phyloP scores from a whole-genome alignment of 139 green algal genomes.

The Eudorina sp. region DNA sequence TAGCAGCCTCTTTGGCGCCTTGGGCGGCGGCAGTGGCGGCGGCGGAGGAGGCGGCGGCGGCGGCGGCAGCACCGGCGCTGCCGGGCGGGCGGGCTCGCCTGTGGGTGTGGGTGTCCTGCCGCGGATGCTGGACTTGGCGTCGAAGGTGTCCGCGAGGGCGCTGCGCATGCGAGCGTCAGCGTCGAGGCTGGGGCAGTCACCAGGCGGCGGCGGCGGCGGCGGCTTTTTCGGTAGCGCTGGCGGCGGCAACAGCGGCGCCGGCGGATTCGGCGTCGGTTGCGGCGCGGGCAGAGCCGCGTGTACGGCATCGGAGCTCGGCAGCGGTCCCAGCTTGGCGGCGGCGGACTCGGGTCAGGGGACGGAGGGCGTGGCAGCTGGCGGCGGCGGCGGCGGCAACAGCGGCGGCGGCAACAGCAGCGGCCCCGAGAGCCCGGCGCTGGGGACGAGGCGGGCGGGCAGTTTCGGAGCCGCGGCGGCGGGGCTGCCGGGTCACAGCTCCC shows the following conservation, averaged over 20 bases:
- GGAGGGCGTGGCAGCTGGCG: background rate
- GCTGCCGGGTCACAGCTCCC: background rate
- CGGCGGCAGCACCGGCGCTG: background rate
- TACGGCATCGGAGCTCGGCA: background rate
- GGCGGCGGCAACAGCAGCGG: constrained; percentile 2
- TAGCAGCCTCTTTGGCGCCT: background rate
- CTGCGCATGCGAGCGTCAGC: background rate
- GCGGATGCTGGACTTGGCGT: constrained; percentile 16
- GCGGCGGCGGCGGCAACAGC: background rate
- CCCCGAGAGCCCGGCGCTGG: background rate
- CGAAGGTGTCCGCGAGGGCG: background rate
- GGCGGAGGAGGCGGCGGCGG: background rate
- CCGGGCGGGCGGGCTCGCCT: background rate
- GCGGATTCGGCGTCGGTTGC: background rate
- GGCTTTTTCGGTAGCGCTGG: background rate
- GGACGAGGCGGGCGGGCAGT: background rate
- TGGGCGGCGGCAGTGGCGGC: background rate
- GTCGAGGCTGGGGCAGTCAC: background rate
- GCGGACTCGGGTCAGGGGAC: background rate
- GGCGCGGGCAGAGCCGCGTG: no score
- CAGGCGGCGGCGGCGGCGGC: background rate
- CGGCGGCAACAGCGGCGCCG: background rate
- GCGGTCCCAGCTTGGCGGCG: background rate
- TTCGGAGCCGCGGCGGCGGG: background rate
- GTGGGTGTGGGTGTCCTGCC: background rate